Evolutionary conservation across 1,284 basidiomycete genomes (phyloP), one percentile per base, ranked within the genome.

Genomic region (Apiotrichum akiyoshidainum): DNA sequence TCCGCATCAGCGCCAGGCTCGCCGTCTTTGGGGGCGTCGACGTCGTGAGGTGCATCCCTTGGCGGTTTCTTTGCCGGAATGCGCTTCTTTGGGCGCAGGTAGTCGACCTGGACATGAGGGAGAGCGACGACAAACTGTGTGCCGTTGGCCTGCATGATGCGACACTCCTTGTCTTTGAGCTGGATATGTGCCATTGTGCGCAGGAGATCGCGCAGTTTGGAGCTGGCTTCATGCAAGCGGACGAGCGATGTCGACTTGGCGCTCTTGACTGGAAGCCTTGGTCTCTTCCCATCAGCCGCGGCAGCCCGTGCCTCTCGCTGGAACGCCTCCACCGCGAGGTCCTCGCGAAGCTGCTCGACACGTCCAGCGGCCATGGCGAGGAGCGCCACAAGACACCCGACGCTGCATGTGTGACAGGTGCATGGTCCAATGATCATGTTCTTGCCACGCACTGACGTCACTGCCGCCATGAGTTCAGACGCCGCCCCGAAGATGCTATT

Each of bases 341-440:
- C 48, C 19, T 37, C 48, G 4, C 37, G 35, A 22, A 50, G 37
- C 19, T 50, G 48, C 21, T 50, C 48, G 9, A 50, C 48, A 10
- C 48, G 34, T n/a, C 48, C 48, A 17, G 48, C 39, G 5, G 37
- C 35, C 48, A 50, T 50, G 17, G 48, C 48, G 9, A 50, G 19
- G 11, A 50, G 48, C 9, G 34, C 48, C 35, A 50, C 48, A 8
- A 50, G 37, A 40, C 48, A 50, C 7, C 48, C 48, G 12, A 50
- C 37, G 13, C 35, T 39, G 17, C 48, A 50, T n/a, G 48, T 50
- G 3, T 35, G 48, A 19, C 48, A 50, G 3, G 48, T 50, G 14
- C 48, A 50, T 7, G 48, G 48, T 16, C 48, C 48, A 21, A 50
- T 50, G 19, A 50, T 50, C 19, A 50, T 37, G 35, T 50, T 50